phyloP scores from a whole-genome alignment of 1,139 yeast genomes.

The Blastobotrys malaysiensis region DNA sequence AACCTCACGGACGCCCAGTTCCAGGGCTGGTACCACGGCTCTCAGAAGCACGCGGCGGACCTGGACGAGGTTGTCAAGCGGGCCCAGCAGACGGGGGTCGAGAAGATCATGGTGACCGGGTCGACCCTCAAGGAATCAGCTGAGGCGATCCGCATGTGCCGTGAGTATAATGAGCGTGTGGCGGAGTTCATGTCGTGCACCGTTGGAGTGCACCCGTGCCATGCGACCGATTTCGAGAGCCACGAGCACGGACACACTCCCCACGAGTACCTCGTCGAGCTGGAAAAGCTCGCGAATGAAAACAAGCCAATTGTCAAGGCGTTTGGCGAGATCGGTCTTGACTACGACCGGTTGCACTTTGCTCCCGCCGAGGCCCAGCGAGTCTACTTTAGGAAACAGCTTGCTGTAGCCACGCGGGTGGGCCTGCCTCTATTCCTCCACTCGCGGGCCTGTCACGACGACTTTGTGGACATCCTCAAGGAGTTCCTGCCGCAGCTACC shows the following conservation, averaged over 20 bases:
- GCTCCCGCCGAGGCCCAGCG: conserved; percentile 64
- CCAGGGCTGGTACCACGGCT: conserved; percentile 70
- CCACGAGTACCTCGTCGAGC: conserved; percentile 39
- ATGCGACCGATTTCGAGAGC: conserved; percentile 59
- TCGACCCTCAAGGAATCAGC: conserved; percentile 63
- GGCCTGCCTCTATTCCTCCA: conserved; percentile 78
- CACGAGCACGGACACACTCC: conserved; percentile 23
- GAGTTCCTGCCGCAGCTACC: conserved; percentile 46
- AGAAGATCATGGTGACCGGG: conserved; percentile 74
- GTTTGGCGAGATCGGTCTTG: conserved; percentile 91
- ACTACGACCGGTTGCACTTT: conserved; percentile 81
- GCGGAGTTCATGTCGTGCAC: conserved; percentile 48
- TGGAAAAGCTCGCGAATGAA: conserved; percentile 45
- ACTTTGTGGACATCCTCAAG: conserved; percentile 56
- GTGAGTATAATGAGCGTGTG: conserved; percentile 34
- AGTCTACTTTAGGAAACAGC: conserved; percentile 63
- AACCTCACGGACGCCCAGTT: conserved; percentile 89
- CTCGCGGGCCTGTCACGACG: conserved; percentile 83
- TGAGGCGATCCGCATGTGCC: conserved; percentile 43
- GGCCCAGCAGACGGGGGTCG: conserved; percentile 61
- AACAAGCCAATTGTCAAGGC: conserved; percentile 56
- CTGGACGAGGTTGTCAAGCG: conserved; percentile 57
- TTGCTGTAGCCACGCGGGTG: conserved; percentile 50
- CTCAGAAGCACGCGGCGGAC: conserved; percentile 63
- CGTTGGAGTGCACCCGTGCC: conserved; percentile 93